Evolutionary conservation across 2,329 filamentous ascomycete genomes (phyloP).

Genomic region (Helotiales sp.): DNA sequence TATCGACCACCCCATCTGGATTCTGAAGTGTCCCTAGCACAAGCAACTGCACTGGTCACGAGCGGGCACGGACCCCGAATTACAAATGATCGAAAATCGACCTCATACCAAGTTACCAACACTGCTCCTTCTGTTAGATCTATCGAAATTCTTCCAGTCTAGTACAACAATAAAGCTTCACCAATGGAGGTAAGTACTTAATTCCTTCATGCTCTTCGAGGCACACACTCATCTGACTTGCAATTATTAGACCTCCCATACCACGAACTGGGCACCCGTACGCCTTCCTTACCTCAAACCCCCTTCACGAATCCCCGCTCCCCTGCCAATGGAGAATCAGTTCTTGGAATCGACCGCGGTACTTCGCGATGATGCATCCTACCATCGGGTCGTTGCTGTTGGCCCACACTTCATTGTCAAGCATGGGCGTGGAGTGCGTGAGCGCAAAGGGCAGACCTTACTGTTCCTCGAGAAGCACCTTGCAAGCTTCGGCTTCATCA

Average conservation of each 20-base stretch:
- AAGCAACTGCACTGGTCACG: no score
- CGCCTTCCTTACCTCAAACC: conserved; percentile 8
- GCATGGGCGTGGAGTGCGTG: conserved; percentile 6
- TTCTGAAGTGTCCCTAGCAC: no score
- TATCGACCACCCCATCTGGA: no score
- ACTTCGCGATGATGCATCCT: conserved; percentile 1
- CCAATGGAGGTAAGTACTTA: conserved; percentile 2
- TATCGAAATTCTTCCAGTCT: conserved; percentile 1
- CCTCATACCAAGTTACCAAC: not conserved
- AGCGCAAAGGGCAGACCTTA: conserved; percentile 5
- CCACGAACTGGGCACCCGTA: conserved; percentile 4
- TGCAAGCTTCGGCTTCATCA: conserved; percentile 3
- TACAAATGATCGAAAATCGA: not conserved
- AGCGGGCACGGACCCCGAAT: not conserved
- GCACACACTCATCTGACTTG: not conserved
- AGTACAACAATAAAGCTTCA: not conserved
- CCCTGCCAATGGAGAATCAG: conserved; percentile 2
- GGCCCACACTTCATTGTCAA: conserved; percentile 2
- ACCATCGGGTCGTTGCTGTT: conserved; percentile 1
- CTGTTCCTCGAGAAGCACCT: conserved; percentile 6
- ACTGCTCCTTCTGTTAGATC: not conserved
- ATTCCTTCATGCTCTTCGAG: not conserved
- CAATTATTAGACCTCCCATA: not conserved
- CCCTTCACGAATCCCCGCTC: conserved; percentile 8
- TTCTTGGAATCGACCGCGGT: conserved; percentile 2